Base-by-base conservation (phyloP, 257 asterid species). In the Rauvolfia tetraphylla region DNA sequence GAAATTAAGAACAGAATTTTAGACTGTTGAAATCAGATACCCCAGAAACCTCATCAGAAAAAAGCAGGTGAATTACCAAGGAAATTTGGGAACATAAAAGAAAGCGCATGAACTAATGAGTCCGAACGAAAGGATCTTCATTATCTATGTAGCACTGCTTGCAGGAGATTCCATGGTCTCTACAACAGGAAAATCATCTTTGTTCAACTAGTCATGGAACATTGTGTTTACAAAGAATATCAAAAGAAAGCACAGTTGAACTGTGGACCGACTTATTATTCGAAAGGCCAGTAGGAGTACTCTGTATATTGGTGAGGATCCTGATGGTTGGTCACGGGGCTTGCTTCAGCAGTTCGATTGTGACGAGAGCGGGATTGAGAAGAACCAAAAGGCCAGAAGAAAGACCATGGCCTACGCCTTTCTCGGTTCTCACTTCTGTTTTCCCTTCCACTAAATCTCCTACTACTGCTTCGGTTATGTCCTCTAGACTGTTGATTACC, bases 371-470 rank as follows among this genome's bases (percentile, higher is more conserved):
- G 80, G 23, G 91, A 65, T 51, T 84, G 85, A 72, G 90, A 84
- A 20, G 91, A 88, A 20, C 97, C 85, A 78, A 94, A 92, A 39
- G 93, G 97, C 98, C 98, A 92, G 84, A 87, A 78, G 88, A 90
- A 90, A 41, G 97, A 90, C 97, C 97, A 94, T 44, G 87, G 53
- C 77, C 92, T 84, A 79, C 96, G 77, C 86, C 93, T 83, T 34
- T 80, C 88, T 11, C 25, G 81, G 68, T 74, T 85, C 81, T 78
- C 79, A 11, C 59, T 68, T 38, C 79, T 71, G 73, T 77, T 83
- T 39, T 81, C 90, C 83, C 90, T 76, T 56, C 86, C 82, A 72
- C 79, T 54, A 51, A 71, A 69, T 79, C 90, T 83, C 80, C 87
- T 79, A 39, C 88, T 88, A 81, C 89, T 75, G 84, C 87, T 89